Percentiles rank a stretch among this genome's conserved stretches.
Conservation (phyloP, 1,139 yeast species). For the Scheffersomyces parashehatae region DNA sequence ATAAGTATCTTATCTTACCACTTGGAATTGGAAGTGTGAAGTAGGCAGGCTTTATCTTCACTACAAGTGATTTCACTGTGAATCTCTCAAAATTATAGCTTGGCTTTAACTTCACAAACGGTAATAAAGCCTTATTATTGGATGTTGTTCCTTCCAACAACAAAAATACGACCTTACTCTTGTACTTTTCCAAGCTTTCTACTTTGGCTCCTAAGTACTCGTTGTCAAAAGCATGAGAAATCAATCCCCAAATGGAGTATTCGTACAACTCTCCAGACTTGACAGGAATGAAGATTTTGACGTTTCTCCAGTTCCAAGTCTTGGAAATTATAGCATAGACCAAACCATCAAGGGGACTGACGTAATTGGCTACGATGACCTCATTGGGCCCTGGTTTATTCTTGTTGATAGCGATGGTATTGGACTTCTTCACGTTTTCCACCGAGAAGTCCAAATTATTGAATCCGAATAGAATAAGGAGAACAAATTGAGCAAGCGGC, state of each 20-base stretch:
- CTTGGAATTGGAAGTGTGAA: conserved; percentile 37
- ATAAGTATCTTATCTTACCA: conserved; percentile 22
- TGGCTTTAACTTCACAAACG: conserved; percentile 28
- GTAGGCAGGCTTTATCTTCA: conserved; percentile 40
- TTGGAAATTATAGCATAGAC: conserved; percentile 30
- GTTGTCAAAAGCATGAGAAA: conserved; percentile 29
- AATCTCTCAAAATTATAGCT: conserved; percentile 16
- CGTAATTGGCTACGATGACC: conserved; percentile 52
- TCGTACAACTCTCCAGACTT: conserved; percentile 33
- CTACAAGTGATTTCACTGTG: conserved; percentile 42
- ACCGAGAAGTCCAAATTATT: conserved; percentile 40
- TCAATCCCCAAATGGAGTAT: conserved; percentile 36
- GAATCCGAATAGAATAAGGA: conserved; percentile 25
- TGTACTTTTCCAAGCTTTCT: conserved; percentile 20
- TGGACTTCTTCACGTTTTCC: conserved; percentile 54
- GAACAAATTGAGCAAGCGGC: conserved; percentile 7
- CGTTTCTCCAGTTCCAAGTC: conserved; percentile 25
- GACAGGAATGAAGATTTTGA: conserved; percentile 48
- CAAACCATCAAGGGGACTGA: conserved; percentile 57
- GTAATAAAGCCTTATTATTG: conserved; percentile 60
- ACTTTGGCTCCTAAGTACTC: conserved; percentile 11
- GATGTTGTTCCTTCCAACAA: conserved; percentile 72
- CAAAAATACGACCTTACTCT: conserved; percentile 43
- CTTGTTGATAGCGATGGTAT: conserved; percentile 25
- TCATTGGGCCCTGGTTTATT: conserved; percentile 45